A percentile compares a stretch with the other conserved stretches of the same genome.
phyloP scores from a whole-genome alignment of 2,329 filamentous ascomycete species.

The Didymella keratinophila region DNA sequence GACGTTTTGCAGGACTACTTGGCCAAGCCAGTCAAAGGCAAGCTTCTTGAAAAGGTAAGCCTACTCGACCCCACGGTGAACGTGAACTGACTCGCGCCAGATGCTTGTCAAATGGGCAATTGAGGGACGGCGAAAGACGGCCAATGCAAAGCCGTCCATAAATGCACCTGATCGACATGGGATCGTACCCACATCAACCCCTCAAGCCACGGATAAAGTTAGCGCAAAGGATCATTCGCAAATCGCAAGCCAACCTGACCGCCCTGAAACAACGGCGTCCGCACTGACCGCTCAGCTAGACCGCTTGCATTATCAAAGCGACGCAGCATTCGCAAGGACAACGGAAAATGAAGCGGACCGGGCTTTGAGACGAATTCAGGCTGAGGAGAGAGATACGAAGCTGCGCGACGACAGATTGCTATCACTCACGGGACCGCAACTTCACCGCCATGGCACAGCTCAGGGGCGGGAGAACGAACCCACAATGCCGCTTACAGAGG shows the following conservation, averaged over 20 bases:
- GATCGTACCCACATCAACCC: slow-evolving; percentile 19
- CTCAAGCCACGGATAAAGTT: slow-evolving; percentile 27
- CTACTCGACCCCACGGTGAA: slow-evolving; percentile 18
- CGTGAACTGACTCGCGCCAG: slow-evolving; percentile 29
- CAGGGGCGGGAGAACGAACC: slow-evolving; percentile 29
- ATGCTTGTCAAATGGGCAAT: slow-evolving; percentile 74
- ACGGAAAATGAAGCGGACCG: slow-evolving; percentile 57
- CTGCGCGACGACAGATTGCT: slow-evolving; percentile 65
- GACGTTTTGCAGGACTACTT: slow-evolving; percentile 40
- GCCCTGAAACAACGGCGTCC: slow-evolving; percentile 49
- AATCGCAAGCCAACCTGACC: slow-evolving; percentile 34
- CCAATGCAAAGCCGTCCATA: slow-evolving; percentile 33
- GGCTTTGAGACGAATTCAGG: slow-evolving; percentile 56
- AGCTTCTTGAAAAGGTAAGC: slow-evolving; percentile 66
- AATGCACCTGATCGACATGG: slow-evolving; percentile 41
- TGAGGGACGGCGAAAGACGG: slow-evolving; percentile 51
- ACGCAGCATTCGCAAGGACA: slow-evolving; percentile 51
- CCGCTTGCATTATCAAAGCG: slow-evolving; percentile 49
- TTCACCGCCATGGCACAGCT: slow-evolving; percentile 32
- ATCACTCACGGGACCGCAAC: slow-evolving; percentile 53
- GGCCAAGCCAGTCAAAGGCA: slow-evolving; percentile 69
- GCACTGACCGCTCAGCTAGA: slow-evolving; percentile 47
- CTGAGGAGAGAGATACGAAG: slow-evolving; percentile 63
- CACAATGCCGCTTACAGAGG: slow-evolving; percentile 47
- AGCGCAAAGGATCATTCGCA: slow-evolving; percentile 41